Evolutionary conservation across 495 filamentous ascomycete species (phyloP), one percentile per base, ranked within the genome.

Genomic region (Lentithecium fluviatile): DNA sequence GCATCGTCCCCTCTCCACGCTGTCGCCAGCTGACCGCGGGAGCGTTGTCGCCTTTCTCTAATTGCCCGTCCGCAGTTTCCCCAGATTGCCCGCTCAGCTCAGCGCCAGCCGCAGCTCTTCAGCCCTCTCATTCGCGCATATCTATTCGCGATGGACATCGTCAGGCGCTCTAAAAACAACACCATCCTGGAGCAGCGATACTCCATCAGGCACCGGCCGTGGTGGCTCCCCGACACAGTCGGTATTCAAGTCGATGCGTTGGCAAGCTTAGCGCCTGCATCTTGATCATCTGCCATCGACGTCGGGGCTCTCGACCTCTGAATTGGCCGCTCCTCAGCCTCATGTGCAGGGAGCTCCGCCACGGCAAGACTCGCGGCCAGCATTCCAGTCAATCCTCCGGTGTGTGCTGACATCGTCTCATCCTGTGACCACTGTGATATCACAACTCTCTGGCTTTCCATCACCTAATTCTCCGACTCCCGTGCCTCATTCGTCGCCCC

Each of bases 371-470:
- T 52, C 43, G 69, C 45, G 73, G 71, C 62, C 67, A 66, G 32
- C 72, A 61, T 69, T 70, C 64, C 55, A 57, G 55, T 21, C 61
- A 62, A 36, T 64, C 63, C 55, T 65, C 60, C 45, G 72, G 70
- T 73, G 58, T 63, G 36, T 62, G 60, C 64, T 62, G 37, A 66
- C 57, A 20, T 45, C 43, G 34, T 29, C 37, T 34, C 48, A 23
- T 60, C 61, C 64, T 62, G 59, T 67, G 52, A 67, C 53, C 64
- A 66, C 37, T 57, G 51, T 60, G 56, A 65, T 65, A 60, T 60
- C 56, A 49, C 50, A 45, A 45, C 15, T 4, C 40, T 21, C 11
- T 34, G 26, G 23, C 36, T 47, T 48, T 19, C 54, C 54, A 47
- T 65, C 56, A 60, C 62, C 52, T 59, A 59, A 61, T 65, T 61